A percentile compares a stretch with the other conserved stretches of the same genome.
Evolutionary conservation across 2,329 filamentous ascomycete genomes (phyloP).

Genomic region (Exophiala bonariae): DNA sequence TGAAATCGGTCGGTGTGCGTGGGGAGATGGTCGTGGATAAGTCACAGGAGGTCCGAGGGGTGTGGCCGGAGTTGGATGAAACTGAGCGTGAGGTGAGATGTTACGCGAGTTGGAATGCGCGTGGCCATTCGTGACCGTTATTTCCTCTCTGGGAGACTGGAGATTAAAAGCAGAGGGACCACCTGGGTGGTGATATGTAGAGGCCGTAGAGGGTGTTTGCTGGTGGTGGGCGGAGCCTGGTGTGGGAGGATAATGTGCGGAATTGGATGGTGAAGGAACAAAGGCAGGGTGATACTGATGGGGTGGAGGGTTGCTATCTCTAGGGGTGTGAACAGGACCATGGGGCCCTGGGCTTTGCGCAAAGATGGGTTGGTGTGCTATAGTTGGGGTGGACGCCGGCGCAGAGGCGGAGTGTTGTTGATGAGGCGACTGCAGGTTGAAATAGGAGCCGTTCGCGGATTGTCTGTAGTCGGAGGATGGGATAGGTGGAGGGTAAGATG

Average conservation of each 20-base stretch:
- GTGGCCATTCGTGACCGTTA: constrained; percentile 15
- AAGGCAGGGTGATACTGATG: constrained; percentile 23
- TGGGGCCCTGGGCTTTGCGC: constrained; percentile 28
- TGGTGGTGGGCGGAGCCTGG: constrained; percentile 23
- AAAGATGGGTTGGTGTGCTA: constrained; percentile 21
- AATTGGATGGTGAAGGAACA: constrained; percentile 26
- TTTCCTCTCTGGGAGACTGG: constrained; percentile 23
- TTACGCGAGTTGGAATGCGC: constrained; percentile 18
- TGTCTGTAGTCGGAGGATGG: constrained; percentile 22
- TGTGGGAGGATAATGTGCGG: constrained; percentile 22
- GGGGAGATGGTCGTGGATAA: constrained; percentile 25
- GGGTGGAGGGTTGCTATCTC: constrained; percentile 20
- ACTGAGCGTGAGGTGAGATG: constrained; percentile 24
- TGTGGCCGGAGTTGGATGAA: constrained; percentile 25
- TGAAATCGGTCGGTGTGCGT: constrained; percentile 24
- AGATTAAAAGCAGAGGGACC: constrained; percentile 15
- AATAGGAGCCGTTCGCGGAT: constrained; percentile 25
- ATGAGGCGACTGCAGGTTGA: constrained; percentile 27
- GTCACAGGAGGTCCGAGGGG: constrained; percentile 27
- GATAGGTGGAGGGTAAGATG: constrained; percentile 21
- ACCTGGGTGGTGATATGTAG: constrained; percentile 17
- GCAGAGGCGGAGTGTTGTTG: constrained; percentile 19
- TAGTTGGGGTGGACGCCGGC: constrained; percentile 22
- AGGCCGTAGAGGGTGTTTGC: constrained; percentile 17
- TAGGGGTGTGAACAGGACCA: constrained; percentile 22